Base-by-base conservation (phyloP, 2,329 filamentous ascomycete genomes). In the Xylaria sp. region DNA sequence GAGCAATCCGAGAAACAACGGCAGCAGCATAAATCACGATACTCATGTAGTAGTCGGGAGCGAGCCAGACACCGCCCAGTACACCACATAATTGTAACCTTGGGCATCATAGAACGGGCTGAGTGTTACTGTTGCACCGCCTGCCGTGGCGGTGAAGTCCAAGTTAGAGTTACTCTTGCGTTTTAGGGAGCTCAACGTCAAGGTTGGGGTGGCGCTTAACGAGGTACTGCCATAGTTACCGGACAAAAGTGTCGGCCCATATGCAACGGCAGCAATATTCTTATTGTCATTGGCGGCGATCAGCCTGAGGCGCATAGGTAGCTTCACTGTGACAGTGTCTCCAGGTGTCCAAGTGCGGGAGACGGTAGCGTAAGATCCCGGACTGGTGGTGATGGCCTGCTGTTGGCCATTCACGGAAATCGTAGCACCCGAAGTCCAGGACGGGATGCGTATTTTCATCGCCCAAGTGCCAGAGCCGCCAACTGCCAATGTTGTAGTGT, bases 281-380 rank as follows among this genome's bases (percentile, higher is more conserved):
- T 74, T 54, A 37, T 86, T 78, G 62, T 87, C 84, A 63, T 86
- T 86, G n/a, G 85, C 82, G 0, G 80, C 67, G 1, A 87, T 72
- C 0, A 79, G 79, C 5, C 80, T 78, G 0, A 86, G 73, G 16
- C 73, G 75, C 83, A 86, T 85, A 0, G 84, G 84, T 2, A 86
- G 73, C n/a, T 75, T 78, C 4, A 87, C 72, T 0, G 76, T 78
- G 3, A 87, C 79, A 0, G 57, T 77, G 66, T 87, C 85, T 1
- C 81, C 82, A 0, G 80, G 78, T 0, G 44, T 71, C 85, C 85
- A 87, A 0, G 74, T 72, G 1, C 84, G 78, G 16, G 77, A 73
- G 10, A 86, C 65, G 0, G 76, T 74, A 3, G 82, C 80, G 63
- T 86, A 85, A 0, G 80, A 76, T 1, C 84, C 83, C 0, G 84